Percentiles rank a stretch among this genome's conserved stretches.
Conservation (phyloP, 768 basidiomycete species). For the Trametes cubensis region DNA sequence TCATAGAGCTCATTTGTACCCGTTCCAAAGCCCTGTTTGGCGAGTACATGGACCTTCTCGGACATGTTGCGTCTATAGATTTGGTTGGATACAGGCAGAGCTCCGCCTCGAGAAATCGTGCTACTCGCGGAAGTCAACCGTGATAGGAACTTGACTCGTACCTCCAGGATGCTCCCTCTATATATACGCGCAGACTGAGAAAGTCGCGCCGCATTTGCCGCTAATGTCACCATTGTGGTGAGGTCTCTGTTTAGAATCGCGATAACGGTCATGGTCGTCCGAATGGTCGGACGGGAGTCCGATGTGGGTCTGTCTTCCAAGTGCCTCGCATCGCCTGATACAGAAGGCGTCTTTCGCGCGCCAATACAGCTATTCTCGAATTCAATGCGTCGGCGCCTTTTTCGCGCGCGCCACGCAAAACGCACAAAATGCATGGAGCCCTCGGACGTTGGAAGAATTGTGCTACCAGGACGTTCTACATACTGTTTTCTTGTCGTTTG, state of each 20-base stretch:
- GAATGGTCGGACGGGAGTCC: background rate
- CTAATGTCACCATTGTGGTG: constrained; percentile 2
- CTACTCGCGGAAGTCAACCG: background rate
- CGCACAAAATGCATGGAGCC: too few relatives aligned
- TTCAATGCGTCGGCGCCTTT: too few relatives aligned
- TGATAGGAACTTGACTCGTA: background rate
- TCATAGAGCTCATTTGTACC: constrained; percentile 89
- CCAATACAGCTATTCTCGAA: too few relatives aligned
- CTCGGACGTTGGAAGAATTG: too few relatives aligned
- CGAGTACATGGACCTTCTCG: constrained; percentile 59
- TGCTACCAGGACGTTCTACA: too few relatives aligned
- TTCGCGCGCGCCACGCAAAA: too few relatives aligned
- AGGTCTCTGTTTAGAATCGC: background rate
- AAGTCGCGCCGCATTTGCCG: background rate
- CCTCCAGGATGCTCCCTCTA: background rate
- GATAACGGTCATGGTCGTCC: constrained; percentile 1
- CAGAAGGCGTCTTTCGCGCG: too few relatives aligned
- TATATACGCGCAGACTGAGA: constrained; percentile 6
- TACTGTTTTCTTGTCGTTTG: too few relatives aligned
- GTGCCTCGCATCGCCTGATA: too few relatives aligned
- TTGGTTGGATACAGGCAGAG: background rate
- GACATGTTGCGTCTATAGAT: constrained; percentile 16
- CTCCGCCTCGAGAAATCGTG: background rate
- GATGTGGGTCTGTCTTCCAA: too few relatives aligned
- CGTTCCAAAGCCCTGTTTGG: constrained; percentile 70